Evolutionary conservation across 2,329 filamentous ascomycete genomes (phyloP).

Genomic region (Fusarium avenaceum): DNA sequence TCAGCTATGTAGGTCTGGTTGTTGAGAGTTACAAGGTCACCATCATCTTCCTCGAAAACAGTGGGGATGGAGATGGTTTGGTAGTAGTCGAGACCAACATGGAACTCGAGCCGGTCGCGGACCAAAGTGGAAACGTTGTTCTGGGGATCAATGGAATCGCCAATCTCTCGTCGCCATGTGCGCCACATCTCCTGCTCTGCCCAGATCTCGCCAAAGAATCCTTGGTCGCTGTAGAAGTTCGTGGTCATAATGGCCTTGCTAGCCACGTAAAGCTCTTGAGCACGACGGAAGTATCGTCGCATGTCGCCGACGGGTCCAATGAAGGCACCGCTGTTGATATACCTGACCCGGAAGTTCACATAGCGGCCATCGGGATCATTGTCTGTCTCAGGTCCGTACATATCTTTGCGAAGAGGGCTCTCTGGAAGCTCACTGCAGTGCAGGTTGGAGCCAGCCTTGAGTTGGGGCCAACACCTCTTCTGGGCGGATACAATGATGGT

Average conservation of each 20-base stretch:
- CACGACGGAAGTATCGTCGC: constrained; percentile 43
- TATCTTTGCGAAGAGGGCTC: constrained; percentile 35
- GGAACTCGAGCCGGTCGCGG: constrained; percentile 40
- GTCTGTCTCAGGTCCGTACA: constrained; percentile 44
- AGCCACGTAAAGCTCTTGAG: constrained; percentile 39
- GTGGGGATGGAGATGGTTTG: constrained; percentile 44
- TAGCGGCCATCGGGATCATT: constrained; percentile 20
- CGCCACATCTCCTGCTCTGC: constrained; percentile 48
- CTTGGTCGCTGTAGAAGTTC: constrained; percentile 48
- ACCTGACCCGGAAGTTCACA: constrained; percentile 43
- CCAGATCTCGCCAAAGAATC: constrained; percentile 49
- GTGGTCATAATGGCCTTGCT: constrained; percentile 20
- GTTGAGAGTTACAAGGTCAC: constrained; percentile 37
- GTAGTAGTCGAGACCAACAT: constrained; percentile 43
- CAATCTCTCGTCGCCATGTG: constrained; percentile 27
- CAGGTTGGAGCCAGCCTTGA: constrained; percentile 25
- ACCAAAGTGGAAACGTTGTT: constrained; percentile 26
- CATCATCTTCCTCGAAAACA: constrained; percentile 42
- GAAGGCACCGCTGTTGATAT: constrained; percentile 49
- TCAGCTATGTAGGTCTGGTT: constrained; percentile 26
- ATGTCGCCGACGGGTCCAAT: constrained; percentile 49
- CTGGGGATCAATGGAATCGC: constrained; percentile 10
- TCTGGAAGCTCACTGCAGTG: constrained; percentile 41
- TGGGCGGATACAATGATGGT: constrained; percentile 45
- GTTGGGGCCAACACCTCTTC: constrained; percentile 43